Percentiles rank a stretch among this genome's conserved stretches.
Evolutionary conservation across 805 yeast genomes (phyloP).

Genomic region (Naumovozyma dairenensis): DNA sequence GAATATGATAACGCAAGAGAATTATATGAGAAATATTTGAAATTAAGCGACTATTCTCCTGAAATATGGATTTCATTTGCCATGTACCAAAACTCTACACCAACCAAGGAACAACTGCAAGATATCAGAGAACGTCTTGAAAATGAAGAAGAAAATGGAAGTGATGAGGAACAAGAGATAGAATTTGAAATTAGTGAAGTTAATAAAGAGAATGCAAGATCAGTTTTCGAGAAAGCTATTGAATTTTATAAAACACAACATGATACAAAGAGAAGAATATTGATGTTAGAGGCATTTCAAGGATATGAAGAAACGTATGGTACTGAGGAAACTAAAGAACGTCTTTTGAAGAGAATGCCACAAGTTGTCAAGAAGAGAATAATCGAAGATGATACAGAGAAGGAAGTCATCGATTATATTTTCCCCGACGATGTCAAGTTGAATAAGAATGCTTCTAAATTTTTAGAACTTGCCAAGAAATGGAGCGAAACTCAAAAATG

Average conservation of each 20-base stretch:
- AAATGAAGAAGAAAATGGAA: constrained; percentile 18
- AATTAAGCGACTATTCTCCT: constrained; percentile 26
- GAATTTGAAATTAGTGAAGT: constrained; percentile 43
- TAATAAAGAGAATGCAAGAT: constrained; percentile 43
- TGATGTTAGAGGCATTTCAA: constrained; percentile 50
- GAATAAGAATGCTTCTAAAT: constrained; percentile 23
- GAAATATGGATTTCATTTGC: constrained; percentile 58
- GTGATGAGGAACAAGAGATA: constrained; percentile 36
- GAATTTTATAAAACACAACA: constrained; percentile 31
- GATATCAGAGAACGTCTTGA: constrained; percentile 10
- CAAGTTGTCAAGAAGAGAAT: constrained; percentile 32
- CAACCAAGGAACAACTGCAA: constrained; percentile 34
- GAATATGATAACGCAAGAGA: constrained; percentile 47
- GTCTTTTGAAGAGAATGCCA: constrained; percentile 44
- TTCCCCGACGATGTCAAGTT: constrained; percentile 50
- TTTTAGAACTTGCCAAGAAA: constrained; percentile 39
- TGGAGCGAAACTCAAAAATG: constrained; percentile 32
- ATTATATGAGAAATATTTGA: constrained; percentile 36
- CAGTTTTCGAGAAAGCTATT: constrained; percentile 47
- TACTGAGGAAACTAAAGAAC: constrained; percentile 26
- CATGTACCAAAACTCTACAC: constrained; percentile 57
- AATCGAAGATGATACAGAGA: constrained; percentile 35
- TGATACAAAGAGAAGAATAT: constrained; percentile 37
- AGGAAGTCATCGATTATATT: constrained; percentile 49
- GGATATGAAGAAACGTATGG: constrained; percentile 64